Evolutionary conservation across 345 rosid genomes (phyloP), one percentile per base, ranked within the genome.

Genomic region (Luvunga scandens): DNA sequence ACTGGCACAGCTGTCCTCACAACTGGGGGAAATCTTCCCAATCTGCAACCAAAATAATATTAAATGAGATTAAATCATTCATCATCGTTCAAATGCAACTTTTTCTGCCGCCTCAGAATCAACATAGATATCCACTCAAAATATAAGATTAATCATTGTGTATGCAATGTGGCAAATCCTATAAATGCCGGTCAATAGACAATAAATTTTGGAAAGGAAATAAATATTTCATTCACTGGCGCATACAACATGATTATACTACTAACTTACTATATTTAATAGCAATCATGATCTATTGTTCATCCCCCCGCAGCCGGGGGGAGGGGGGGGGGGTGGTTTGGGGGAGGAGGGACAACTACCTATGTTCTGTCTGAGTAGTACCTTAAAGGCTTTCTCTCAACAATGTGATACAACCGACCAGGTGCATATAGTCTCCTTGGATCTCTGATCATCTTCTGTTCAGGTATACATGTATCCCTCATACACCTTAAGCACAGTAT

Each of bases 391-490:
- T 88, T 96, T 82, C 99, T 82, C 77, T 96, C 97, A 6, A 96
- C 99, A 59, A 96, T 94, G 83, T 96, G 99, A 82, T 96, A 96
- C 83, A 96, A 91, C 71, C 98, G 97, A 78, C 99, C 98, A 27
- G 98, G 99, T 78, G 99, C 98, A 78, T 96, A 94, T 22, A 96
- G 86, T 80, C 99, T 88, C 82, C 99, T 94, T 9, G 98, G 98
- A 82, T 96, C 98, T 86, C 88, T 96, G 78, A 96, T 87, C 97
- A 87, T 89, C 83, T 89, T 90, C 42, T 94, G 90, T 76, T 94
- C 98, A 7, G 97, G 86, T 78, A 91, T 87, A 85, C 98, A 94
- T 42, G 99, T 92, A 86, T 96, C 98, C 83, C 88, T 90, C 97
- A 96, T 85, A 85, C 99, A 91, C 83, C 94, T 87, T 84, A 90